Evolutionary conservation across 805 yeast species (phyloP).

Genomic region (Huiozyma naganishii): DNA sequence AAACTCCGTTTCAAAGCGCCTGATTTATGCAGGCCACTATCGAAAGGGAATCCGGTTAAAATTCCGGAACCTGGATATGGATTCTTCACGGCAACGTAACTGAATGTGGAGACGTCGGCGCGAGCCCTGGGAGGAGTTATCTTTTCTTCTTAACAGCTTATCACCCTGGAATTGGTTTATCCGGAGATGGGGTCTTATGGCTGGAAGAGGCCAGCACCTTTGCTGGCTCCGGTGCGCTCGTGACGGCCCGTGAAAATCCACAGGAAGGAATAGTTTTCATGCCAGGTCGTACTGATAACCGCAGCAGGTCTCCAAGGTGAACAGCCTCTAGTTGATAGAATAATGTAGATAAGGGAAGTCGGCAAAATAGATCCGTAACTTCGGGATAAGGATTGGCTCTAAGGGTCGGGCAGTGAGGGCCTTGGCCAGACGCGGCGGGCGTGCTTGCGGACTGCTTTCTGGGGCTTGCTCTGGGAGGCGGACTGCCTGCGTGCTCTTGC

Average conservation of each 20-base stretch:
- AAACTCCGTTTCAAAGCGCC: no score
- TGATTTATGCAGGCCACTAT: no score
- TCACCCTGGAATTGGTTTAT: slow-evolving; percentile 34
- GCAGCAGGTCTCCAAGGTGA: slow-evolving; percentile 38
- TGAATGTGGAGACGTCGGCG: slow-evolving; percentile 30
- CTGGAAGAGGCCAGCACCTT: slow-evolving; percentile 31
- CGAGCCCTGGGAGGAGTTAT: slow-evolving; percentile 35
- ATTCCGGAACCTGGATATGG: slow-evolving; percentile 37
- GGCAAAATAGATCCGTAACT: slow-evolving; percentile 35
- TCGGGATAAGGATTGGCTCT: slow-evolving; percentile 36
- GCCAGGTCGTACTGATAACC: slow-evolving; percentile 36
- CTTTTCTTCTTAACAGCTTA: slow-evolving; percentile 34
- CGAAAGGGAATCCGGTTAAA: no score
- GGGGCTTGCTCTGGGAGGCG: slow-evolving; percentile 20
- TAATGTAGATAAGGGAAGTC: slow-evolving; percentile 36
- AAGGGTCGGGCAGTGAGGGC: slow-evolving; percentile 33
- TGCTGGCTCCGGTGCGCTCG: slow-evolving; percentile 33
- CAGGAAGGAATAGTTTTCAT: slow-evolving; percentile 32
- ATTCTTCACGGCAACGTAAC: slow-evolving; percentile 34
- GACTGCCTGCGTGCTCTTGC: slow-evolving; percentile 21
- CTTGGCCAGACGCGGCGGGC: slow-evolving; percentile 28
- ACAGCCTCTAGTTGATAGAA: slow-evolving; percentile 37
- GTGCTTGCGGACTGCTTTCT: slow-evolving; percentile 19
- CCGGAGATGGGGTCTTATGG: slow-evolving; percentile 33
- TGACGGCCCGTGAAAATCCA: slow-evolving; percentile 34